Evolutionary conservation across 768 basidiomycete species (phyloP).

Genomic region (Phylloporus rhodoxanthus): DNA sequence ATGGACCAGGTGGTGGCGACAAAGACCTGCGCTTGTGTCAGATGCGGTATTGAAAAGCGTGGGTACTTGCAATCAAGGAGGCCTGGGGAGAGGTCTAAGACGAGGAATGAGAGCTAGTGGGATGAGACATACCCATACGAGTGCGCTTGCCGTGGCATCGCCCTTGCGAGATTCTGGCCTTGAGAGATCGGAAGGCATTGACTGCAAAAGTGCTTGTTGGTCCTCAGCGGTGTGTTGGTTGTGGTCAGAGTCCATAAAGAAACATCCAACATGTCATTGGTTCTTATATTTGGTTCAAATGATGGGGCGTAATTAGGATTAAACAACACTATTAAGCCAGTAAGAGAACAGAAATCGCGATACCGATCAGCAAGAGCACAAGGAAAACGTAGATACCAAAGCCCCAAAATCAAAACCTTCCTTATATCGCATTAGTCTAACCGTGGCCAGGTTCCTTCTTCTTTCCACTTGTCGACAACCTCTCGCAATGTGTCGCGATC

Average conservation of each 20-base stretch:
- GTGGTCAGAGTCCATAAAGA: not conserved
- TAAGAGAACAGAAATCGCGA: constrained; percentile 14
- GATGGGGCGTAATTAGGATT: constrained; percentile 15
- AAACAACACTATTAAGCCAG: constrained; percentile 23
- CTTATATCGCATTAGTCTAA: constrained; percentile 18
- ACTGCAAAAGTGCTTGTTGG: constrained; percentile 8
- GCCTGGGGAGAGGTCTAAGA: constrained; percentile 2
- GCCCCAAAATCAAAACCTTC: constrained; percentile 14
- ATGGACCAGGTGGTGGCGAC: constrained; percentile 40
- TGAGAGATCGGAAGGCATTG: constrained; percentile 22
- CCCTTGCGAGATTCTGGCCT: constrained; percentile 37
- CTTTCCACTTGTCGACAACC: constrained; percentile 76
- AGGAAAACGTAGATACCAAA: constrained; percentile 12
- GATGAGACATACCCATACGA: constrained; percentile 34
- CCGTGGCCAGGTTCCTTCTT: constrained; percentile 45
- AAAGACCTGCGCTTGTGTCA: constrained; percentile 32
- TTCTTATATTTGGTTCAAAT: not conserved
- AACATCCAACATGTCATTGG: too few species aligned
- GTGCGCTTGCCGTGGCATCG: constrained; percentile 31
- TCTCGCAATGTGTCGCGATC: constrained; percentile 58
- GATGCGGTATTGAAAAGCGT: not conserved
- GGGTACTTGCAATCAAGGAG: constrained; percentile 15
- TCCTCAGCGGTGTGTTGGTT: constrained; percentile 6
- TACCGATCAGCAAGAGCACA: constrained; percentile 3
- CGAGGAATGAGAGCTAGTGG: not conserved